Evolutionary conservation across 2,329 filamentous ascomycete genomes (phyloP).

Genomic region (Aspergillus aculeatus): DNA sequence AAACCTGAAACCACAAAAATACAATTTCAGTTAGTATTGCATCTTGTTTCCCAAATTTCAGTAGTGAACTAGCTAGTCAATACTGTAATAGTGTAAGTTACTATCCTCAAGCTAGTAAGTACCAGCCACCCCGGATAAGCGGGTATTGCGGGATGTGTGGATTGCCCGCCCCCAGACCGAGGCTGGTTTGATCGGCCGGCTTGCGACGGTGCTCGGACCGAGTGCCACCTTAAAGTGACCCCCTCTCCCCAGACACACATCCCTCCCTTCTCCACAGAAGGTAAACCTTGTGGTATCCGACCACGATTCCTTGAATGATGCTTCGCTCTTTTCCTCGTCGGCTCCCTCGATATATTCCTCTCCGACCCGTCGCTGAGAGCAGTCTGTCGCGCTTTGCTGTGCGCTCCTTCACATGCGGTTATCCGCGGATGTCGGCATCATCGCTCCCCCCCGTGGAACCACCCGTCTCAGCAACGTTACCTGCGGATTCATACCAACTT

Average conservation of each 20-base stretch:
- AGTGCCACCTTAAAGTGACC: background rate
- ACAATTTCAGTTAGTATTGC: background rate
- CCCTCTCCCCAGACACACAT: background rate
- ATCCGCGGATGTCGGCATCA: slow-evolving; percentile 54
- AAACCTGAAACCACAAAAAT: background rate
- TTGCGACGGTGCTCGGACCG: background rate
- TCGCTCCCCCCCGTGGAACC: slow-evolving; percentile 55
- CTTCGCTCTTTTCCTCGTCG: slow-evolving; percentile 38
- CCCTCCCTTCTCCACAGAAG: background rate
- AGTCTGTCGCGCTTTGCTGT: slow-evolving; percentile 27
- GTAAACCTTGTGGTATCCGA: background rate
- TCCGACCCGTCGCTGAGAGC: slow-evolving; percentile 19
- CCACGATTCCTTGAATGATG: slow-evolving; percentile 23
- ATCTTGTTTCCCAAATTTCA: background rate
- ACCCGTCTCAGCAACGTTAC: slow-evolving; percentile 59
- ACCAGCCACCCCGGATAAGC: slow-evolving; percentile 4
- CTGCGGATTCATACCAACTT: slow-evolving; percentile 81
- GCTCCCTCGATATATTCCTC: slow-evolving; percentile 33
- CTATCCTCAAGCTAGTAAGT: background rate
- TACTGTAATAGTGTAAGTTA: background rate
- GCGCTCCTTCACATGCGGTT: slow-evolving; percentile 39
- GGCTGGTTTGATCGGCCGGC: slow-evolving; percentile 3
- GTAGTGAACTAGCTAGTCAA: background rate
- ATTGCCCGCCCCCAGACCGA: slow-evolving; percentile 6
- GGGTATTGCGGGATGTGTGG: background rate